A percentile compares a stretch with the other conserved stretches of the same genome.
Evolutionary conservation across 73 alveolate species (phyloP).

Genomic region (Paramecium sonneborni): DNA sequence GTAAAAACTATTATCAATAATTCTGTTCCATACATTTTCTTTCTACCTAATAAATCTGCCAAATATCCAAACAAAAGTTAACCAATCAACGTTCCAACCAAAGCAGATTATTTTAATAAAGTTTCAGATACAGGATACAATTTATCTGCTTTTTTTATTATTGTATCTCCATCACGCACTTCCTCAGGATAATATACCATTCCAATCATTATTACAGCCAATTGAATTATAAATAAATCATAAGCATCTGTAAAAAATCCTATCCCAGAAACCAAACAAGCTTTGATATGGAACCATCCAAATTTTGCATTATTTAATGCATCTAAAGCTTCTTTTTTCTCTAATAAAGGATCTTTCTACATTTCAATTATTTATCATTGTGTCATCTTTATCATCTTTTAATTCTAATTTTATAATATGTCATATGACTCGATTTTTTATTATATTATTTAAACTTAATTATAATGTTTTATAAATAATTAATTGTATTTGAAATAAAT

Average conservation of each 20-base stretch:
- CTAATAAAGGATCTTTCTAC: not conserved
- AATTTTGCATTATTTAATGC: constrained; percentile 21
- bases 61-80: constrained; percentile 47
- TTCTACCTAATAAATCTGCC: constrained; percentile 63
- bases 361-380: not conserved
- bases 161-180: not conserved
- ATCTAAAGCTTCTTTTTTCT: not conserved
- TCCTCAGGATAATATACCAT: constrained; percentile 44
- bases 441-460: not conserved
- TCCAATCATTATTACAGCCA: constrained; percentile 16
- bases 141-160: not conserved
- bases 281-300: constrained; percentile 49
- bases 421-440: not conserved
- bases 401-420: not conserved
- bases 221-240: constrained; percentile 51
- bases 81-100: constrained; percentile 49
- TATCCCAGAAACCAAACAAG: constrained; percentile 26
- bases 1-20: not conserved
- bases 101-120: not conserved
- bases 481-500: too few species aligned
- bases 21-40: constrained; percentile 55
- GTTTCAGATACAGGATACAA: not conserved
- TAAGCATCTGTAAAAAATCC: constrained; percentile 66
- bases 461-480: too few species aligned
- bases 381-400: not conserved